Base-by-base conservation (phyloP, 371 early-diverging fungal genomes). In the Dichotomocladium elegans region DNA sequence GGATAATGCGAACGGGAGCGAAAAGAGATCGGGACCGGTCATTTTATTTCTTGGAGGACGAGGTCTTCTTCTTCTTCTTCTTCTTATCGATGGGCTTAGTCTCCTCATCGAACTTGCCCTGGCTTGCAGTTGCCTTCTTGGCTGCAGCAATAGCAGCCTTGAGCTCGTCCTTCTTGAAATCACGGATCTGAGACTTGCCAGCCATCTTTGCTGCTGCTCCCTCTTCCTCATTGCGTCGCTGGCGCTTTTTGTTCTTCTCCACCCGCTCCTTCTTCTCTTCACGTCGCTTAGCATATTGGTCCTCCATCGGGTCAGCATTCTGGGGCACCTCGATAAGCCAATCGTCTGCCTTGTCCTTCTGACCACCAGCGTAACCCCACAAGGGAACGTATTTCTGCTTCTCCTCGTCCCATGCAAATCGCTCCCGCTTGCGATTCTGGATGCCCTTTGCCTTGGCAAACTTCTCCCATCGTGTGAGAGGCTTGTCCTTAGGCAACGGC, bases 401-500 rank as follows among this genome's bases (percentile, higher is more conserved):
- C 2, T 78, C 88, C 54, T 98, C 98, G 66, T 98, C 93, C 66
- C 64, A 96, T 37, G 86, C 92, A 82, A 91, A 83, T 12, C 88
- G 78, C 4, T 83, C 81, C 66, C 85, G 86, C 74, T 95, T 95
- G 65, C 74, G 83, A 56, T 94, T 95, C 66, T 86, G 82, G 61
- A 99, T 98, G 21, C 98, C 98, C 81, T 99, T 99, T 58, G 82
- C 80, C 70, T 93, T 90, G 55, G 99, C 99, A 77, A 99, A 99
- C 81, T 90, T 91, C 77, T 99, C 99, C 99, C 99, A 99, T 61
- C 93, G 87, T 5, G 99, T 99, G 74, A 84, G 68, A 26, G 90
- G 83, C 66, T 90, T 90, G 33, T 82, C 88, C 72, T 90, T 90
- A 47, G 96, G 95, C 31, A 93, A 78, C 19, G 91, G 93, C 72